Evolutionary conservation across 1,284 basidiomycete genomes (phyloP).

Genomic region (Leccinum huronense): DNA sequence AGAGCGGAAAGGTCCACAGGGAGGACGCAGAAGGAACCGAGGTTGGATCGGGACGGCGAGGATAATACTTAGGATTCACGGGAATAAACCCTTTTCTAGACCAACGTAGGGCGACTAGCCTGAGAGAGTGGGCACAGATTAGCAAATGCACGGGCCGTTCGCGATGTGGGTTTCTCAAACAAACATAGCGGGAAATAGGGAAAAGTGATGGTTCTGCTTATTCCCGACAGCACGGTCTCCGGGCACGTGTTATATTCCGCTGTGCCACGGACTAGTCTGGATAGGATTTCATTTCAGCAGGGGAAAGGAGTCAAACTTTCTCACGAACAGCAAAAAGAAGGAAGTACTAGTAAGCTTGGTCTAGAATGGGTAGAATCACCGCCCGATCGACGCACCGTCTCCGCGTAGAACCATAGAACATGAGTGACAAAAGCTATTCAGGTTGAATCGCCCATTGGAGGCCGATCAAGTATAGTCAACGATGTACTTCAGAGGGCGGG

Average conservation of each 20-base stretch:
- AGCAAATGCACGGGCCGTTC: constrained; percentile 30
- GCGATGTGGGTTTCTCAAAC: constrained; percentile 36
- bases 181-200: constrained; percentile 1
- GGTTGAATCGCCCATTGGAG: background rate
- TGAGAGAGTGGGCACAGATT: constrained; percentile 13
- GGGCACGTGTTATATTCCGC: constrained; percentile 21
- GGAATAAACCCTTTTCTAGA: constrained; percentile 45
- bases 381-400: background rate
- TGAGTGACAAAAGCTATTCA: background rate
- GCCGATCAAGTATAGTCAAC: background rate
- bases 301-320: constrained; percentile 4
- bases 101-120: constrained; percentile 15
- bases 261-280: background rate
- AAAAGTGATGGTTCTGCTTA: constrained; percentile 23
- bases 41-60: constrained; percentile 36
- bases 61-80: constrained; percentile 27
- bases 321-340: constrained; percentile 13
- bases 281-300: background rate
- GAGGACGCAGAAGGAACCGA: background rate
- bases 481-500: background rate
- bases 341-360: background rate
- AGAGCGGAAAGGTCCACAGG: background rate
- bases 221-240: constrained; percentile 17
- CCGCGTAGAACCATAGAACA: background rate
- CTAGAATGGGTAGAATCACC: background rate